These are phyloP conservation scores for Perkinsela sp. DNA, from an alignment of 208 protist genomes.

Conservation along the genomic window DNA sequence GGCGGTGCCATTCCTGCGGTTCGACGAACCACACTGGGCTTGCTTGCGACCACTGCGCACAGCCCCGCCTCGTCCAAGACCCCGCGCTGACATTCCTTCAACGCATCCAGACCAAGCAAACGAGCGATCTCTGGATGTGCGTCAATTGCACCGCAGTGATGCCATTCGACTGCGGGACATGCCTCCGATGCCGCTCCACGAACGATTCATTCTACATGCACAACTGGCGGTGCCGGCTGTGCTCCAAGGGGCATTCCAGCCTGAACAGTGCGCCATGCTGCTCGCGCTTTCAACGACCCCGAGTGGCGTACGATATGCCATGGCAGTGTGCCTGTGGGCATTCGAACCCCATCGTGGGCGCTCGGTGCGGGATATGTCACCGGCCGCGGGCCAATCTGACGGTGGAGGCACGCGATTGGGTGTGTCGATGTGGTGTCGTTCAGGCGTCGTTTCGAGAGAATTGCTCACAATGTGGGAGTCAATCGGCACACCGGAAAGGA, in stretches of 20 bases:
- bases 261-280: neutral
- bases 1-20: neutral
- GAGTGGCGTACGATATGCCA: neutral
- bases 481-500: neutral
- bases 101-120: neutral
- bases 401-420: neutral
- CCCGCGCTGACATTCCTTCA: neutral
- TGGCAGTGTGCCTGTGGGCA: neutral
- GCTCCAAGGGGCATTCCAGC: neutral
- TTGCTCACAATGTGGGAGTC: neutral
- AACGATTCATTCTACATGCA: neutral
- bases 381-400: neutral
- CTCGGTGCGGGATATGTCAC: neutral
- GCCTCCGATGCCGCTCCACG: neutral
- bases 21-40: neutral
- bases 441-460: neutral
- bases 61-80: neutral
- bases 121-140: neutral
- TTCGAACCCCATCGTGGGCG: neutral
- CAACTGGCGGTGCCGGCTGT: neutral
- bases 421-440: neutral
- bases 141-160: neutral
- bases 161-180: neutral
- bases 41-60: neutral
- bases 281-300: neutral